A percentile compares a stretch with the other conserved stretches of the same genome.
Conservation (phyloP, 73 alveolate species). For the Symbiodinium natans region DNA sequence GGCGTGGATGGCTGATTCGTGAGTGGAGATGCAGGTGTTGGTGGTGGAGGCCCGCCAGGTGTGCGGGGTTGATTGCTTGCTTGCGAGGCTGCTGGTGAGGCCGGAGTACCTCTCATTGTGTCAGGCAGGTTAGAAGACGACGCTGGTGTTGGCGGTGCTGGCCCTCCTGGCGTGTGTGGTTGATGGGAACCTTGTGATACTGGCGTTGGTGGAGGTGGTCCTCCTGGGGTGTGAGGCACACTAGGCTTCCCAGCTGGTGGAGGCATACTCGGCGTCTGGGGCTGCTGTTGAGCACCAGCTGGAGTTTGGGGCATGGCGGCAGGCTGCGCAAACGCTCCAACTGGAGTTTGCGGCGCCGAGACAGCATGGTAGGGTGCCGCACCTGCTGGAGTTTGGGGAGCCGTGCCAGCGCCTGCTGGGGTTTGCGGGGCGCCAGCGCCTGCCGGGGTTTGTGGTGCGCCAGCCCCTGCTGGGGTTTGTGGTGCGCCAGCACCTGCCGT, state of each 20-base stretch:
- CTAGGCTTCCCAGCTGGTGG: not conserved
- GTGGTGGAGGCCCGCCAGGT: slow-evolving; percentile 28
- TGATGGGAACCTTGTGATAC: not conserved
- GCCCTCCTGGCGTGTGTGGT: slow-evolving; percentile 39
- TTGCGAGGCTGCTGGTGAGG: not conserved
- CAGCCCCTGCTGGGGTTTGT: not conserved
- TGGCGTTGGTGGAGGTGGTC: not conserved
- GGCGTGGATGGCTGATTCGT: not conserved
- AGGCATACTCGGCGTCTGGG: not conserved
- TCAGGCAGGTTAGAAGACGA: not conserved
- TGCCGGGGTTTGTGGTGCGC: not conserved
- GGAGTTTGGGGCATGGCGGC: not conserved
- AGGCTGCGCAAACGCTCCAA: not conserved
- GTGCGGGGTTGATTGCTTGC: slow-evolving; percentile 6
- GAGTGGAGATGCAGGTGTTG: not conserved
- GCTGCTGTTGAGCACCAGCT: not conserved
- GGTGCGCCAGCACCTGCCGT: not conserved
- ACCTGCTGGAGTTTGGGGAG: not conserved
- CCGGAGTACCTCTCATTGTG: not conserved
- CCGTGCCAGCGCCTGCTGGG: not conserved
- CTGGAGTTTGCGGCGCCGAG: not conserved
- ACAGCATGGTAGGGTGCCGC: too few relatives aligned
- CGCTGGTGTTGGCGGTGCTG: not conserved
- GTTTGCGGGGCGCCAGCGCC: not conserved
- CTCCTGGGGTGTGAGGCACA: not conserved